Conservation (phyloP, 495 filamentous ascomycete genomes). For the Symbiotaphrina buchneri region DNA sequence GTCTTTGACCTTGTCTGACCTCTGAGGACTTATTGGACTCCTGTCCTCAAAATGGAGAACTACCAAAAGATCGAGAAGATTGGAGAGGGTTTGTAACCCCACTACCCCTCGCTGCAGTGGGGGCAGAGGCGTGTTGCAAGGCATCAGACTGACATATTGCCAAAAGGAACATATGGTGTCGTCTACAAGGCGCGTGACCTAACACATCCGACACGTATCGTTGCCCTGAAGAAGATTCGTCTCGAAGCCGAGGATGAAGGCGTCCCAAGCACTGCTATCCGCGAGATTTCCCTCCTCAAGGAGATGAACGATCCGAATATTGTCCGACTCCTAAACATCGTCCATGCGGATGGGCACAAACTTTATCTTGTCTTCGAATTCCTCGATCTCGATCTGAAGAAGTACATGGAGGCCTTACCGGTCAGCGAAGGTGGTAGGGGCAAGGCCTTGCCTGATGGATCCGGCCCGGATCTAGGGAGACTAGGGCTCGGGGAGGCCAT, state of each 20-base stretch:
- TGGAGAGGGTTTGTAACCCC: constrained; percentile 54
- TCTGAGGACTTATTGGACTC: background rate
- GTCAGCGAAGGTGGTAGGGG: constrained; percentile 75
- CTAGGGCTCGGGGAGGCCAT: constrained; percentile 74
- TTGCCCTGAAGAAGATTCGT: constrained; percentile 95
- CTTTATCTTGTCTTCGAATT: constrained; percentile 91
- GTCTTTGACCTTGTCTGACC: no score
- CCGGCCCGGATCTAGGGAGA: constrained; percentile 34
- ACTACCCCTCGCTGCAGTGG: background rate
- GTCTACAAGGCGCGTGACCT: constrained; percentile 85
- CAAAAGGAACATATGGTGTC: constrained; percentile 68
- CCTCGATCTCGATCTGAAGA: constrained; percentile 85
- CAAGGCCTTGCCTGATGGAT: constrained; percentile 67
- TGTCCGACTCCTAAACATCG: constrained; percentile 78
- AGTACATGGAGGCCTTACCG: constrained; percentile 96
- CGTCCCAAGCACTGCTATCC: constrained; percentile 88
- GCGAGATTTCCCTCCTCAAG: constrained; percentile 88
- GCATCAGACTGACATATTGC: background rate
- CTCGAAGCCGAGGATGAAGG: constrained; percentile 95
- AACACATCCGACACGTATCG: constrained; percentile 52
- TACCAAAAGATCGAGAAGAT: constrained; percentile 99
- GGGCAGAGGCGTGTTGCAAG: no score
- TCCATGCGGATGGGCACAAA: constrained; percentile 91
- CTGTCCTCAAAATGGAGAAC: constrained; percentile 59
- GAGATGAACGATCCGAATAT: constrained; percentile 96